Conservation (phyloP, 129 eudicot species). For the Chrysanthemum lavandulifolium region DNA sequence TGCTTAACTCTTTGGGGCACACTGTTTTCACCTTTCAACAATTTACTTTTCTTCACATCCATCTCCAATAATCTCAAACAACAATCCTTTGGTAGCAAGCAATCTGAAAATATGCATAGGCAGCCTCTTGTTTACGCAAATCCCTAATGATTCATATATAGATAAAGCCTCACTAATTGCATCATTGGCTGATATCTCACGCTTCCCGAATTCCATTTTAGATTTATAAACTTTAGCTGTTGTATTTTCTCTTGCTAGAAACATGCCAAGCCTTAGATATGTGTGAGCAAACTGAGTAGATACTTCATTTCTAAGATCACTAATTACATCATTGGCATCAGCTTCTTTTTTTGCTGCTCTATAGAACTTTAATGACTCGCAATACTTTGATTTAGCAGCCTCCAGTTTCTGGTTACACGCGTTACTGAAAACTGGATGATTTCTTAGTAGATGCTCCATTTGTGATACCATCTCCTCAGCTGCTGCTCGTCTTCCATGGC, state of each 20-base stretch:
- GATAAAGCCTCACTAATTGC: slow-evolving; percentile 84
- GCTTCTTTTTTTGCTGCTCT: slow-evolving; percentile 78
- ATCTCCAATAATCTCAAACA: slow-evolving; percentile 62
- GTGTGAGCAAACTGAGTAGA: slow-evolving; percentile 94
- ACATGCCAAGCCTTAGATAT: slow-evolving; percentile 87
- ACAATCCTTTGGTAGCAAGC: slow-evolving; percentile 82
- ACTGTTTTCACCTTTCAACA: slow-evolving; percentile 54
- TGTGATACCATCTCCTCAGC: slow-evolving; percentile 76
- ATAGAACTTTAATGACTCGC: slow-evolving; percentile 68
- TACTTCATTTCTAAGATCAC: slow-evolving; percentile 62
- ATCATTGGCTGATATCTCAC: slow-evolving; percentile 84
- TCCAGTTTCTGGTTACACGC: slow-evolving; percentile 61
- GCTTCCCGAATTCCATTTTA: slow-evolving; percentile 58
- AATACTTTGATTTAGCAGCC: slow-evolving; percentile 70
- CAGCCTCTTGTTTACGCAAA: slow-evolving; percentile 86
- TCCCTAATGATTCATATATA: slow-evolving; percentile 75
- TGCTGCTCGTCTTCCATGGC: slow-evolving; percentile 89
- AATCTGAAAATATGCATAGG: slow-evolving; percentile 84
- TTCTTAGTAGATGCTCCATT: slow-evolving; percentile 49
- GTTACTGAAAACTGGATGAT: slow-evolving; percentile 46
- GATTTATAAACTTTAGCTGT: slow-evolving; percentile 62
- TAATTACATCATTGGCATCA: slow-evolving; percentile 32
- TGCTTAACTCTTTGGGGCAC: slow-evolving; percentile 63
- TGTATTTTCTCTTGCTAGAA: slow-evolving; percentile 72
- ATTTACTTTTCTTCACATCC: slow-evolving; percentile 44